Evolutionary conservation across 2,329 filamentous ascomycete genomes (phyloP).

Genomic region (Cordyceps javanica): DNA sequence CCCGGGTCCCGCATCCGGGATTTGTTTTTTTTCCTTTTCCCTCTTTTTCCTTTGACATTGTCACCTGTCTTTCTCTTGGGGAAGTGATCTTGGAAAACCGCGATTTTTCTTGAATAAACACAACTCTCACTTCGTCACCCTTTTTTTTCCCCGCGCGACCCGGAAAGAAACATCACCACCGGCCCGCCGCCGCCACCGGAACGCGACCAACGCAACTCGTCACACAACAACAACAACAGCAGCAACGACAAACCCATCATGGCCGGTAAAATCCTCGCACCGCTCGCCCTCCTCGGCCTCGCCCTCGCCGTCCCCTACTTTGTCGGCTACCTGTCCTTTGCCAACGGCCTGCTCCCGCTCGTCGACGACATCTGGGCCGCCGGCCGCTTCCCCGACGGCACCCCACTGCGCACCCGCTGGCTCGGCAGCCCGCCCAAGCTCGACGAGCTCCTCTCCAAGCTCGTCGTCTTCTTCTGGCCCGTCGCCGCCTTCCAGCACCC

Average conservation of each 20-base stretch:
- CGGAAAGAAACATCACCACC: too few species aligned
- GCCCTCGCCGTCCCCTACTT: constrained; percentile 17
- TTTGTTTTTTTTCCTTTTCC: too few species aligned
- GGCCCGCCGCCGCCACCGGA: background rate
- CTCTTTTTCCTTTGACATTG: too few species aligned
- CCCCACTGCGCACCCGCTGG: constrained; percentile 16
- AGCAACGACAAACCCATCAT: constrained; percentile 2
- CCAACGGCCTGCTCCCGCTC: constrained; percentile 15
- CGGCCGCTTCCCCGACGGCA: constrained; percentile 15
- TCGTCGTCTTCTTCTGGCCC: constrained; percentile 19
- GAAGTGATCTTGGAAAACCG: too few species aligned
- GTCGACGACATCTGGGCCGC: background rate
- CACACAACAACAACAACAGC: background rate
- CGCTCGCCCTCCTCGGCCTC: constrained; percentile 10
- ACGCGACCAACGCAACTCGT: too few species aligned
- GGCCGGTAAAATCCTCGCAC: constrained; percentile 14
- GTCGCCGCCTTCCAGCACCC: constrained; percentile 12
- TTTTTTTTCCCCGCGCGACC: too few species aligned
- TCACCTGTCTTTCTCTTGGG: too few species aligned
- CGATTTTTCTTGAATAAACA: too few species aligned
- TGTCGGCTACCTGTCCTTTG: constrained; percentile 15
- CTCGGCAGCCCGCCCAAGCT: constrained; percentile 9
- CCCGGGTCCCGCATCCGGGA: background rate
- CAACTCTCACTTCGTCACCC: too few species aligned
- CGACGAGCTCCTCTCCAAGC: constrained; percentile 14